These are phyloP conservation scores for Streptanthus diversifolius DNA, from an alignment of 345 rosid species.

Conservation along the genomic window DNA sequence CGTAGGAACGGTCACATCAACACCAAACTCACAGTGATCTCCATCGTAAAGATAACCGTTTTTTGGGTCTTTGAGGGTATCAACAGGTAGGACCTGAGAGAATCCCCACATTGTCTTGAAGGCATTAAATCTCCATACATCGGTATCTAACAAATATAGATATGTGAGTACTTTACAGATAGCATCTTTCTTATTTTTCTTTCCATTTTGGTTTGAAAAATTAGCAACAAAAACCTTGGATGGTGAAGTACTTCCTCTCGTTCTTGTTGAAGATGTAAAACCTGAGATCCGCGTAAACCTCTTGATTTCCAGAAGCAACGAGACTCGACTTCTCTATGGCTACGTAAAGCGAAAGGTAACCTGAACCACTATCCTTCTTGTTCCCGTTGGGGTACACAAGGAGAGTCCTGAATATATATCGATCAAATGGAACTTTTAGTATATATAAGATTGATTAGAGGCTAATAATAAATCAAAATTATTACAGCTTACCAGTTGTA, in stretches of 20 bases:
- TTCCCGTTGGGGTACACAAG: slow-evolving; percentile 20
- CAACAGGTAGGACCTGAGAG: neutral
- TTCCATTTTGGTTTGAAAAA: neutral
- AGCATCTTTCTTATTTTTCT: neutral
- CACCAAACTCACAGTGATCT: neutral
- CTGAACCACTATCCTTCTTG: slow-evolving; percentile 1
- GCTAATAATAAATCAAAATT: neutral
- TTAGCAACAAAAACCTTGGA: slow-evolving; percentile 8
- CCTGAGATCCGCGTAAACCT: slow-evolving; percentile 19
- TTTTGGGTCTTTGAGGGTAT: neutral
- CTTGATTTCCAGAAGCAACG: neutral
- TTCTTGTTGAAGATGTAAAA: slow-evolving; percentile 27
- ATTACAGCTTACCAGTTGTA: neutral
- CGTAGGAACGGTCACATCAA: neutral
- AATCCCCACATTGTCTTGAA: neutral
- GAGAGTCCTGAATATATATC: slow-evolving; percentile 1
- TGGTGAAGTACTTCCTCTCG: slow-evolving; percentile 22
- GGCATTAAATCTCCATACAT: neutral
- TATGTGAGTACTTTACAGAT: neutral
- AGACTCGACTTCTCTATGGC: slow-evolving; percentile 1
- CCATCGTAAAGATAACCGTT: neutral
- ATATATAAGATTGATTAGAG: neutral
- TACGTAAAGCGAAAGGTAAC: slow-evolving; percentile 25
- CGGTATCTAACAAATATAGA: neutral
- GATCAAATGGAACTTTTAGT: neutral